A percentile compares a stretch with the other conserved stretches of the same genome.
Conservation (phyloP, 768 basidiomycete genomes). For the Boletus reticulatus region DNA sequence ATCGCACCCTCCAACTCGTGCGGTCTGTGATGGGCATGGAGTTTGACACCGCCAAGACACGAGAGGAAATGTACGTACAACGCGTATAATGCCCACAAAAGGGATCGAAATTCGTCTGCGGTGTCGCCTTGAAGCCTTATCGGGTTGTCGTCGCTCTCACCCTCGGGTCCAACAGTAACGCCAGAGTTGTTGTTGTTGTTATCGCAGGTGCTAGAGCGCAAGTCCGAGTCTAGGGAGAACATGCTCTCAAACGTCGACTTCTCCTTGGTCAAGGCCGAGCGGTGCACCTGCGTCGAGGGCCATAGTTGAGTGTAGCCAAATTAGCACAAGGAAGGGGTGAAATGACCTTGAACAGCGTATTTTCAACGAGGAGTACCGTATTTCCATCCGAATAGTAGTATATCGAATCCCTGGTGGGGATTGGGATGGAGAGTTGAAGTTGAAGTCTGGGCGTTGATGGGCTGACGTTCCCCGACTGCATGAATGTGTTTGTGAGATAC, state of each 20-base stretch:
- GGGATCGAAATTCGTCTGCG: constrained; percentile 48
- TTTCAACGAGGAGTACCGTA: constrained; percentile 43
- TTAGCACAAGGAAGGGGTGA: constrained; percentile 3
- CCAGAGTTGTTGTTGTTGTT: constrained; percentile 13
- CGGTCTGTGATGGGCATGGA: constrained; percentile 31
- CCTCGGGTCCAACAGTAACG: constrained; percentile 39
- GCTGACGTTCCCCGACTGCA: constrained; percentile 32
- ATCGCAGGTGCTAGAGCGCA: constrained; percentile 26
- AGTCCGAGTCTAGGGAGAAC: constrained; percentile 41
- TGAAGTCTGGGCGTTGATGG: constrained; percentile 35
- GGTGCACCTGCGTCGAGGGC: constrained; percentile 32
- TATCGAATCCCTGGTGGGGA: constrained; percentile 35
- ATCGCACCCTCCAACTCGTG: constrained; percentile 46
- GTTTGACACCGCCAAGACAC: not conserved
- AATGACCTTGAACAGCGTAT: constrained; percentile 49
- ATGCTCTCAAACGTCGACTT: constrained; percentile 46
- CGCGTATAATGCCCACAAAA: constrained; percentile 53
- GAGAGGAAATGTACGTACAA: constrained; percentile 37
- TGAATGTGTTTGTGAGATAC: constrained; percentile 31
- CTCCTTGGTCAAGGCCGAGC: constrained; percentile 43
- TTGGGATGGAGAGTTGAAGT: constrained; percentile 32
- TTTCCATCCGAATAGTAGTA: constrained; percentile 42
- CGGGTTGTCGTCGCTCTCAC: constrained; percentile 48
- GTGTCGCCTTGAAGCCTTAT: constrained; percentile 47
- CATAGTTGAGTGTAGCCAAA: constrained; percentile 22